Base-by-base conservation (phyloP, 2,329 filamentous ascomycete species). In the Aspergillus hortae region DNA sequence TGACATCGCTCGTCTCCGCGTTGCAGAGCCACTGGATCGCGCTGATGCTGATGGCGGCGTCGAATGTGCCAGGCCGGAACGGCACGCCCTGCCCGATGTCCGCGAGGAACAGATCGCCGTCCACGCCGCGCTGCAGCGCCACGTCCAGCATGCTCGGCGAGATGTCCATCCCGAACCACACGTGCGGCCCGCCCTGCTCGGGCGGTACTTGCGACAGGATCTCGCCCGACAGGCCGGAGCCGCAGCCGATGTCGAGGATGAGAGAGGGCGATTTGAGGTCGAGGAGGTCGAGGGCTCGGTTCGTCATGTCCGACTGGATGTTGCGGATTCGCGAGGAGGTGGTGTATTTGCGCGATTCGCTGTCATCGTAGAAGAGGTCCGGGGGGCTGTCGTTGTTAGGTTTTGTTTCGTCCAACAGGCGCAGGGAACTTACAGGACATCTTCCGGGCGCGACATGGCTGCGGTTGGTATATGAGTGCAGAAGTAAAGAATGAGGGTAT, bases 21-120 rank as follows among this genome's bases (percentile, higher is more conserved):
- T 96, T 97, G 72, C 94, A 99, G 27, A 99, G 80, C 94, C 94
- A 99, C 72, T 99, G 94, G n/a, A 99, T 88, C 0, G 94, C 94
- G 61, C 85, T 90, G 68, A 99, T 97, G 65, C 86, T 91, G 62
- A 99, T 91, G 19, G 94, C 94, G 0, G 92, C 94, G 69, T 99
- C 94, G 67, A 99, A 99, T 0, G 87, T 84, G 30, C 94, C 94
- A 0, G 94, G 84, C 14, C 94, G 86, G 70, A 99, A 99, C 0
- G 94, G 94, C 0, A 99, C 84, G 1, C 94, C 94, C 67, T 99
- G 94, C 0, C 94, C 94, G 46, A 96, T 95, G 66, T 99, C 94
- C 3, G 91, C 90, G 1, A 99, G 83, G 62, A 99, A 80, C n/a
- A 99, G 75, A 67, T 99, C 94, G 2, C 94, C 94, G 55, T 96